Percentiles rank a stretch among this genome's conserved stretches.
These are phyloP conservation scores for Pulveroboletus sp. DNA, from an alignment of 768 basidiomycete species.

Conservation along the genomic window DNA sequence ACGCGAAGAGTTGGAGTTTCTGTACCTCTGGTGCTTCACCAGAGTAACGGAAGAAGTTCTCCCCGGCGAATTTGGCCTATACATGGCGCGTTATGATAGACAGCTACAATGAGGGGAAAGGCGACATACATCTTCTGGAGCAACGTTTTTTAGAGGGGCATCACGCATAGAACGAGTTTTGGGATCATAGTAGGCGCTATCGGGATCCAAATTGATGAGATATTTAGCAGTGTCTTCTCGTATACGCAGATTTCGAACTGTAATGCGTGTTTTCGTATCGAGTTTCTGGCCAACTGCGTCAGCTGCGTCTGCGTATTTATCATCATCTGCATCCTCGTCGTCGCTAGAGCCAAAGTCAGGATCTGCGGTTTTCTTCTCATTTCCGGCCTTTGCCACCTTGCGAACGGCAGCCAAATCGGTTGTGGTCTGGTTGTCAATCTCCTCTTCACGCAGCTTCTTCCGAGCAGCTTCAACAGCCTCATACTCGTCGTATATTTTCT, in stretches of 20 bases:
- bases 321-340: slow-evolving; percentile 94
- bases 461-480: slow-evolving; percentile 88
- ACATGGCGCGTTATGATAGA: slow-evolving; percentile 5
- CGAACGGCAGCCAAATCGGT: slow-evolving; percentile 88
- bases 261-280: slow-evolving; percentile 97
- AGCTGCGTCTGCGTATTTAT: slow-evolving; percentile 97
- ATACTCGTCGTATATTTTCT: slow-evolving; percentile 89
- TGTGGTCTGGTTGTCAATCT: slow-evolving; percentile 96
- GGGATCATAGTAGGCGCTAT: slow-evolving; percentile 97
- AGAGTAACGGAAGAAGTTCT: slow-evolving; percentile 90
- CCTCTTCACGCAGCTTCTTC: slow-evolving; percentile 90
- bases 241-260: slow-evolving; percentile 96
- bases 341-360: slow-evolving; percentile 96
- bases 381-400: slow-evolving; percentile 91
- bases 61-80: slow-evolving; percentile 89
- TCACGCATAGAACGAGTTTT: slow-evolving; percentile 99
- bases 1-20: slow-evolving; percentile 91
- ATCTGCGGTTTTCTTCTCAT: slow-evolving; percentile 68
- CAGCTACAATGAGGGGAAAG: not conserved
- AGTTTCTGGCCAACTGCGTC: slow-evolving; percentile 98
- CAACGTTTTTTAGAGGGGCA: slow-evolving; percentile 74
- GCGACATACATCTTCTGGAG: slow-evolving; percentile 80
- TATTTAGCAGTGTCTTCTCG: slow-evolving; percentile 99
- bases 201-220: slow-evolving; percentile 91
- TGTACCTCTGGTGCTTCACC: slow-evolving; percentile 95